Conservation (phyloP, 2,329 filamentous ascomycete species). For the Graphiopsis chlorocephala region DNA sequence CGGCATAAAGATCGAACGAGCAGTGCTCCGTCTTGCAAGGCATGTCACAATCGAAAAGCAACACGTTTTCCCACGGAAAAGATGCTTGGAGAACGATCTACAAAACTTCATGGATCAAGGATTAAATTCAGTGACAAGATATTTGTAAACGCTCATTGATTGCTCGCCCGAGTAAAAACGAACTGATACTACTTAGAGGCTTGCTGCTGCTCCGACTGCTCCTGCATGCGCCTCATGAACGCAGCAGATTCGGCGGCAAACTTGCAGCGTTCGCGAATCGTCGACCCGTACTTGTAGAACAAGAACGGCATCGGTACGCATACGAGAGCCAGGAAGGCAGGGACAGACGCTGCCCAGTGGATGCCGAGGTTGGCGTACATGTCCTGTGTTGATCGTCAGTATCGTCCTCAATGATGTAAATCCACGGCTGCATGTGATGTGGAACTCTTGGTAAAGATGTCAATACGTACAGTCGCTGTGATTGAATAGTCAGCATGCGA, state of each 20-base stretch:
- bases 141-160: not conserved
- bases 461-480: not conserved
- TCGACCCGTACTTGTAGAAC: constrained; percentile 68
- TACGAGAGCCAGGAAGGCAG: constrained; percentile 68
- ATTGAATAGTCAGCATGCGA: not conserved
- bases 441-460: not conserved
- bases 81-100: too few relatives aligned
- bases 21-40: too few relatives aligned
- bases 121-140: not conserved
- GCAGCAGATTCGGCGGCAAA: constrained; percentile 60
- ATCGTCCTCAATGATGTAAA: not conserved
- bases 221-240: constrained; percentile 52
- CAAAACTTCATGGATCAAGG: not conserved
- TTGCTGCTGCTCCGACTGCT: constrained; percentile 21
- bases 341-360: constrained; percentile 72
- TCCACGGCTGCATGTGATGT: not conserved
- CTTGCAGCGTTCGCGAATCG: constrained; percentile 65
- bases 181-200: not conserved
- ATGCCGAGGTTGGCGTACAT: constrained; percentile 58
- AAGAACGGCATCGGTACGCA: constrained; percentile 76
- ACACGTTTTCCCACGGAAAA: not conserved
- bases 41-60: not conserved
- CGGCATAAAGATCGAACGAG: not conserved
- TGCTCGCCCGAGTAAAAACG: not conserved
- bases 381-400: constrained; percentile 33